Evolutionary conservation across 164 flowering plant species (phyloP).

Genomic region (Magnolia changhungtana): DNA sequence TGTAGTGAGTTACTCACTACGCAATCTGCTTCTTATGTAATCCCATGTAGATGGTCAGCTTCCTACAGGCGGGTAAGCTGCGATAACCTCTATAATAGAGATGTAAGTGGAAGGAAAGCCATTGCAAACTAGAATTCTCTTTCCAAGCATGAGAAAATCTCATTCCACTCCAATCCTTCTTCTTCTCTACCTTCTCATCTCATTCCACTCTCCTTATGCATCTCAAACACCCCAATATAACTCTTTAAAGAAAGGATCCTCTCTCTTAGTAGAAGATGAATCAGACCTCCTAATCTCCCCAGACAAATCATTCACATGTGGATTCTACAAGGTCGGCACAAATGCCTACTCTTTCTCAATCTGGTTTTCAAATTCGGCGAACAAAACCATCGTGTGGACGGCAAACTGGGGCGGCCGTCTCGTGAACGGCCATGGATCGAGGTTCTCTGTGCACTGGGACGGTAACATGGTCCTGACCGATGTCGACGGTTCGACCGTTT

Average conservation of each 20-base stretch:
- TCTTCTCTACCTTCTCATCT: neutral
- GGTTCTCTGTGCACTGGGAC: neutral
- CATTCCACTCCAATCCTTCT: neutral
- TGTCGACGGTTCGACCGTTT: slow-evolving; percentile 7
- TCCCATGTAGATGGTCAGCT: no score
- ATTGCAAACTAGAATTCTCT: neutral
- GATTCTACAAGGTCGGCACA: slow-evolving; percentile 10
- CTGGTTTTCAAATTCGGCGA: slow-evolving; percentile 15
- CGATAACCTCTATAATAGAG: no score
- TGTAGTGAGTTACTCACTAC: no score
- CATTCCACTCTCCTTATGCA: neutral
- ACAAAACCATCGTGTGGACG: slow-evolving; percentile 15
- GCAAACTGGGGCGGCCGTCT: slow-evolving; percentile 12
- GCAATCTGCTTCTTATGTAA: no score
- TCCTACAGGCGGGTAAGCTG: no score
- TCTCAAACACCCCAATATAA: neutral
- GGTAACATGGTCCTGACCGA: slow-evolving; percentile 6
- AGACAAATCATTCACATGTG: slow-evolving; percentile 14
- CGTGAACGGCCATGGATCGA: slow-evolving; percentile 10
- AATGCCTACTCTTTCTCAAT: slow-evolving; percentile 19
- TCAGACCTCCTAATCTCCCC: slow-evolving; percentile 15
- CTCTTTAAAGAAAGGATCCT: slow-evolving; percentile 5
- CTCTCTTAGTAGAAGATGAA: slow-evolving; percentile 12
- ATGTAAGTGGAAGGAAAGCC: no score
- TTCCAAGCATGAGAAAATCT: slow-evolving; percentile 1